Base-by-base conservation (phyloP, 2,329 filamentous ascomycete genomes). In the Penicillium sp. region DNA sequence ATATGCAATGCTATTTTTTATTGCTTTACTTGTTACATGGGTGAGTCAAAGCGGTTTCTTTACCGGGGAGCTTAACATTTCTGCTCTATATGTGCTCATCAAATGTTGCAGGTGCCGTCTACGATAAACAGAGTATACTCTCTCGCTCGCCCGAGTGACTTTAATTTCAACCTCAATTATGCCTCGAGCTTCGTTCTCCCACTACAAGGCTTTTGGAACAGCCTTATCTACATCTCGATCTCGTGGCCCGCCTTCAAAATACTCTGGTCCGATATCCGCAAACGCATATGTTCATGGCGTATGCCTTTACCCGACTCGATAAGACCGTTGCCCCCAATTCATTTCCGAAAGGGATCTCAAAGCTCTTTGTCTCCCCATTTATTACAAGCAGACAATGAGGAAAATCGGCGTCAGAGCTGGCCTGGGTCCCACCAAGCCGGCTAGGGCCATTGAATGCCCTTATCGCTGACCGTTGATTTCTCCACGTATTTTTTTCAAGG, bases 141-240 rank as follows among this genome's bases (percentile, higher is more conserved):
- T 3, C 78, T 92, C 14, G 78, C 86, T 8, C 78, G 88, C 64
- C 76, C 80, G 0, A 73, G 81, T 24, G 55, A 79, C 4, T 73
- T 81, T 0, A 81, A 78, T 13, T 80, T 86, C 27, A 76, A 80
- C 0, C 81, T 94, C 22, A 86, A 90, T 64, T 85, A 88, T 60
- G 83, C 86, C 60, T 87, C 88, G 21, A 86, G 88, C 0, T 81
- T 91, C 39, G 90, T 94, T 1, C 80, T 95, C 8, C 90, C 91
- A 0, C 80, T 92, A 0, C 91, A 95, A 68, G 91, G 91, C 0
- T 89, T 92, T 65, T 94, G 90, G 90, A 95, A 95, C 69, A 84
- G 86, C 16, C 71, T 89, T 54, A 91, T 95, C 61, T 95, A 94
- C 72, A 74, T 85, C 14, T 80, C 83, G 10, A 91, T 88, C 1